Conservation (phyloP, 2,329 filamentous ascomycete genomes). For the Delphinella strobiligena region DNA sequence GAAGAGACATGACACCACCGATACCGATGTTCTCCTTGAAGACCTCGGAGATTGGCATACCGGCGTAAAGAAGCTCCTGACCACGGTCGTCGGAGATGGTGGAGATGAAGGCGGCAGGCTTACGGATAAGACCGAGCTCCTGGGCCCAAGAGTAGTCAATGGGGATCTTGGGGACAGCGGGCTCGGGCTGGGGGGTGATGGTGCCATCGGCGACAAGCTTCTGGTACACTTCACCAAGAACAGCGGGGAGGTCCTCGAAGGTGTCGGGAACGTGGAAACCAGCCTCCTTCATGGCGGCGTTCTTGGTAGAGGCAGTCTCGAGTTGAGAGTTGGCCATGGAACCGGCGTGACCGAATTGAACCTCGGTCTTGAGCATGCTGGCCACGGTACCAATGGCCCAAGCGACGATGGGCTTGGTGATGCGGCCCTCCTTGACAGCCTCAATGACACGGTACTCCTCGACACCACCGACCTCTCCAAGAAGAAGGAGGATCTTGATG, state of each 20-base stretch:
- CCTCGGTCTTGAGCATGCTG: constrained; percentile 99
- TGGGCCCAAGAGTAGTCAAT: constrained; percentile 99
- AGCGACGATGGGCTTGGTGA: constrained; percentile 97
- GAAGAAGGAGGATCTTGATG: constrained; percentile 91
- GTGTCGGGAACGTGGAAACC: constrained; percentile 91
- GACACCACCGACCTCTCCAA: constrained; percentile 97
- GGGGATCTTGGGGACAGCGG: constrained; percentile 93
- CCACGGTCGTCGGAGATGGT: constrained; percentile 99
- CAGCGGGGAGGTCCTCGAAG: constrained; percentile 82
- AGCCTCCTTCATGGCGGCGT: constrained; percentile 90
- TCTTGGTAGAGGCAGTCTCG: constrained; percentile 93
- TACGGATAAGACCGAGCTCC: constrained; percentile 97
- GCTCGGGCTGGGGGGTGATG: constrained; percentile 78
- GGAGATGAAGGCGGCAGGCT: constrained; percentile 98
- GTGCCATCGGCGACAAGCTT: constrained; percentile 73
- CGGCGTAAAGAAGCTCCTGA: constrained; percentile 95
- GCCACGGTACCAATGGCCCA: constrained; percentile 99
- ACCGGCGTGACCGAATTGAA: constrained; percentile 97
- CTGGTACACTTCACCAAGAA: constrained; percentile 74
- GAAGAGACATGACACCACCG: constrained; percentile 97
- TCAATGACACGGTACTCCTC: constrained; percentile 99
- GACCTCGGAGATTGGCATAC: constrained; percentile 99
- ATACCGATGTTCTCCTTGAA: constrained; percentile 99
- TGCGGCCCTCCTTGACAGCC: constrained; percentile 83
- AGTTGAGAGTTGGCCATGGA: constrained; percentile 99